Base-by-base conservation (phyloP, 768 basidiomycete species). In the Xerocomellus dryophilus region DNA sequence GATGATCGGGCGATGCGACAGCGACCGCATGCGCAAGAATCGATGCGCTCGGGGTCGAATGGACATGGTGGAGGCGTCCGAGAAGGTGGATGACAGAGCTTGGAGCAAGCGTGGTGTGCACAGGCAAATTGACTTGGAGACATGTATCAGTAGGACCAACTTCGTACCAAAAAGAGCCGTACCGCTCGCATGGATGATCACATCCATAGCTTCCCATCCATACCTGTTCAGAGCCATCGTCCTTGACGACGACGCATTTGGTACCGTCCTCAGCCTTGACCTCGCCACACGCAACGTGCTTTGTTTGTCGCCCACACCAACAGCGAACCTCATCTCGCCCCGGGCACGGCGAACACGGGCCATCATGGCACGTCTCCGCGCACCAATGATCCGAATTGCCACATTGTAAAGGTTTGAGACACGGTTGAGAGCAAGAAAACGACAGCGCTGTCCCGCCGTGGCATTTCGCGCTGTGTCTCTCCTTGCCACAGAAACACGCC, bases 21-120 rank as follows among this genome's bases (percentile, higher is more conserved):
- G 49, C 83, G 81, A 12, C 92, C 93, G 58, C 97, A 99, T 0
- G 93, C 90, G 65, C 96, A 98, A 27, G 81, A 81, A 0, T 78
- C 79, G 29, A 95, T 74, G 12, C 77, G 64, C 1, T 74, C 71
- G 0, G 94, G 93, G 0, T 90, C 87, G 25, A 76, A 76, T 2
- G 94, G 93, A 65, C 93, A 97, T 0, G 72, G 67, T 0, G 81
- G 74, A 0, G 86, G 77, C 6, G 60, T 67, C 7, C 75, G 67
- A 1, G 84, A 82, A 1, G 87, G 86, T 2, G 89, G 81, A 68
- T 98, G 95, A 62, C 95, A 98, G 7, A 76, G 68, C 63, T 84
- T 80, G 56, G 79, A 59, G 69, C 96, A 98, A 20, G 63, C 67
- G 64, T 99, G 97, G 7, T 76, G 66, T 2, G 84, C 86, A 64